Evolutionary conservation across 1,139 yeast genomes (phyloP).

Genomic region (Taphrina confusa): DNA sequence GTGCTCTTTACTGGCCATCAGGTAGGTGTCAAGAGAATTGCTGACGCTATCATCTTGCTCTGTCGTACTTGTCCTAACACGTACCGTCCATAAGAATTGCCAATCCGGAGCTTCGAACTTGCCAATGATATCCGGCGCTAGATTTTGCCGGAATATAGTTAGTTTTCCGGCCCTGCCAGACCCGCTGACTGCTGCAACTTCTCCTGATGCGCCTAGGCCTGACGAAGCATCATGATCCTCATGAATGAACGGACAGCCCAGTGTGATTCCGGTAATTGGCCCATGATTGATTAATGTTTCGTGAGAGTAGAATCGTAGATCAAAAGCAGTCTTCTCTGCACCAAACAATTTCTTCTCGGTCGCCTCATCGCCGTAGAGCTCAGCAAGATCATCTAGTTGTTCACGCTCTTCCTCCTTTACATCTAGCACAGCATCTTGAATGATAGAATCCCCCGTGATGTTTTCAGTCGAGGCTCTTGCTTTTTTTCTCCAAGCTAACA

Average conservation of each 20-base stretch:
- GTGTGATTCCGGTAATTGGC: slow-evolving; percentile 68
- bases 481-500: slow-evolving; percentile 47
- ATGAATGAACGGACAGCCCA: slow-evolving; percentile 51
- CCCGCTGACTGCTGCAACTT: slow-evolving; percentile 73
- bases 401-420: slow-evolving; percentile 42
- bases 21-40: slow-evolving; percentile 54
- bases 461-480: not conserved
- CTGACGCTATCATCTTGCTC: slow-evolving; percentile 43
- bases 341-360: slow-evolving; percentile 29
- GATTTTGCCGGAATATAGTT: slow-evolving; percentile 66
- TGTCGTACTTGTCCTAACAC: slow-evolving; percentile 32
- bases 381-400: slow-evolving; percentile 48
- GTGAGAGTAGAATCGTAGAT: slow-evolving; percentile 44
- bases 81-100: slow-evolving; percentile 47
- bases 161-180: slow-evolving; percentile 58
- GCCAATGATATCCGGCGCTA: slow-evolving; percentile 73
- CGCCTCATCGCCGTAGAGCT: slow-evolving; percentile 38
- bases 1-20: slow-evolving; percentile 60
- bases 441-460: not conserved
- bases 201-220: slow-evolving; percentile 44
- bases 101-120: slow-evolving; percentile 63
- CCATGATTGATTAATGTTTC: slow-evolving; percentile 70
- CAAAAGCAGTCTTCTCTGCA: slow-evolving; percentile 33
- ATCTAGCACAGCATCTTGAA: slow-evolving; percentile 9
- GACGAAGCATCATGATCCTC: slow-evolving; percentile 3